Percentiles rank a stretch among this genome's conserved stretches.
These are phyloP conservation scores for Sanghuangporus weigelae DNA, from an alignment of 1,284 basidiomycete species.

Conservation along the genomic window DNA sequence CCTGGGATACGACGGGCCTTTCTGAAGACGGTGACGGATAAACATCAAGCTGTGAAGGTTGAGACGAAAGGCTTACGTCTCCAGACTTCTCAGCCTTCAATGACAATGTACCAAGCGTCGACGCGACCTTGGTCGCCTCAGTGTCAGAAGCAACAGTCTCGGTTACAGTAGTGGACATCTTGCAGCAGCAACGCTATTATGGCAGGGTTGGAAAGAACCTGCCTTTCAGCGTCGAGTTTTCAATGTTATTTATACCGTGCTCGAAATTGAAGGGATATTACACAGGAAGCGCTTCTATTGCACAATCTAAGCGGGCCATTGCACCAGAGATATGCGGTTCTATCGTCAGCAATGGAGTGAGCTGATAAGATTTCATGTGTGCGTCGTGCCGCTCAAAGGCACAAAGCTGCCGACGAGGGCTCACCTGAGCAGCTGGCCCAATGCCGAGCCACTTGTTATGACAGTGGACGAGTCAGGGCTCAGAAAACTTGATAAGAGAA, in stretches of 20 bases:
- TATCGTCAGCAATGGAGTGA: not conserved
- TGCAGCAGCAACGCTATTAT: not conserved
- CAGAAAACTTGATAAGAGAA: not conserved
- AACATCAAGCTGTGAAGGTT: slow-evolving; percentile 8
- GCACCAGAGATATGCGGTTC: not conserved
- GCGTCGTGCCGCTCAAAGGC: not conserved
- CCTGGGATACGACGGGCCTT: slow-evolving; percentile 40
- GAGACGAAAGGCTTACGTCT: slow-evolving; percentile 8
- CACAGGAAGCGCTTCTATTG: not conserved
- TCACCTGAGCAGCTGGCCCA: not conserved
- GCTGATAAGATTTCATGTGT: not conserved
- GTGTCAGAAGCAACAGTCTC: slow-evolving; percentile 16
- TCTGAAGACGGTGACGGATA: slow-evolving; percentile 17
- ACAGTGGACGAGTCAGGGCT: not conserved
- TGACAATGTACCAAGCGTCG: slow-evolving; percentile 13
- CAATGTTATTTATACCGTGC: not conserved
- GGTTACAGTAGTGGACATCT: slow-evolving; percentile 22
- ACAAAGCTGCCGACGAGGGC: not conserved
- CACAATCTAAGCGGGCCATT: not conserved
- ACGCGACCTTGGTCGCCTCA: slow-evolving; percentile 7
- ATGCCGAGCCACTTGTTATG: not conserved
- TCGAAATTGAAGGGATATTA: not conserved
- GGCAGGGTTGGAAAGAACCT: not conserved
- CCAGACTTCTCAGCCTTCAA: slow-evolving; percentile 5
- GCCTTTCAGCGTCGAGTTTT: not conserved